These are phyloP conservation scores for Lasiodiplodia sp. DNA, from an alignment of 2,329 filamentous ascomycete genomes.

Conservation along the genomic window DNA sequence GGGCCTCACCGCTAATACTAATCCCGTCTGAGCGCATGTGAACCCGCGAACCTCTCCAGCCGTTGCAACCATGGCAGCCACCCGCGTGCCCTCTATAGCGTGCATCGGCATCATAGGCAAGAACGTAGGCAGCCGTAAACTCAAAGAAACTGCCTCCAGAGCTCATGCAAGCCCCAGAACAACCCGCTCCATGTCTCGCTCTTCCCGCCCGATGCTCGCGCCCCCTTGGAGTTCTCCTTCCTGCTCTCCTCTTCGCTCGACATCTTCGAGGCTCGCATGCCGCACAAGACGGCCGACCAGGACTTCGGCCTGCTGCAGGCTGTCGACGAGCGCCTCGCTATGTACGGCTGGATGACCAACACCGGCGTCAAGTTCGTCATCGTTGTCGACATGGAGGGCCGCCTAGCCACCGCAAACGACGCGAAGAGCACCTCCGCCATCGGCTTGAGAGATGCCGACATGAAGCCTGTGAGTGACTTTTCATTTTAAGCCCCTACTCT, in stretches of 20 bases:
- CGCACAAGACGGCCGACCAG: conserved; percentile 75
- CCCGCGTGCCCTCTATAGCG: conserved; percentile 75
- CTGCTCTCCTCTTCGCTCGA: conserved; percentile 91
- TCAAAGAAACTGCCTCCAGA: conserved; percentile 14
- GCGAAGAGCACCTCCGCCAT: conserved; percentile 56
- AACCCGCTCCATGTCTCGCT: conserved; percentile 93
- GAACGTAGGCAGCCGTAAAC: conserved; percentile 65
- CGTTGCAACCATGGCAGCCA: conserved; percentile 48
- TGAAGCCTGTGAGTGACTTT: conserved; percentile 72
- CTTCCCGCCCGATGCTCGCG: conserved; percentile 78
- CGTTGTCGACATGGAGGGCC: conserved; percentile 87
- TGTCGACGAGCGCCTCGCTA: conserved; percentile 88
- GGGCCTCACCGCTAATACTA: not conserved
- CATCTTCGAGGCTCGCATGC: conserved; percentile 86
- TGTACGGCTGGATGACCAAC: conserved; percentile 97
- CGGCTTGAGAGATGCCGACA: conserved; percentile 82
- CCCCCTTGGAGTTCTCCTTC: conserved; percentile 88
- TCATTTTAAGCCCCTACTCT: not conserved
- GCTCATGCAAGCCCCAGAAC: conserved; percentile 66
- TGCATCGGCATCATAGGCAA: conserved; percentile 94
- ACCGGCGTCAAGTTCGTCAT: conserved; percentile 91
- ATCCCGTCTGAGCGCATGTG: conserved; percentile 13
- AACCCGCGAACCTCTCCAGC: not conserved
- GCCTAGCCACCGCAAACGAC: conserved; percentile 52
- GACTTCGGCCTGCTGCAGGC: conserved; percentile 93